Conservation (phyloP, 1,284 basidiomycete species). For the Leccinum solheimii region DNA sequence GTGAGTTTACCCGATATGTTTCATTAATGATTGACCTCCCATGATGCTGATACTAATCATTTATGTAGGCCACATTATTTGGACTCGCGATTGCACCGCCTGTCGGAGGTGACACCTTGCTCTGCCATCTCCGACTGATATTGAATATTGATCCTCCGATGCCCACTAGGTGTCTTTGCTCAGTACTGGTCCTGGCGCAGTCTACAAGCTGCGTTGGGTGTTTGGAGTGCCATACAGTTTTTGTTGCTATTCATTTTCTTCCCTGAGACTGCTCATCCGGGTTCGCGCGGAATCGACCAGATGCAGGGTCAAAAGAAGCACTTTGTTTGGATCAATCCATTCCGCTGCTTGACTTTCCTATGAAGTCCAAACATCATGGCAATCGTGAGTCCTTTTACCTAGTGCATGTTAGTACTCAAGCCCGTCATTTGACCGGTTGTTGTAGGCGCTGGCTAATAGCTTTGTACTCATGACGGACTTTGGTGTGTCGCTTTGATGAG, state of each 20-base stretch:
- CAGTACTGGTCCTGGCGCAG: slow-evolving; percentile 69
- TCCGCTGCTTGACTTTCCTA: slow-evolving; percentile 52
- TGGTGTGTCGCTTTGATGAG: slow-evolving; percentile 33
- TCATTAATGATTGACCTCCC: not conserved
- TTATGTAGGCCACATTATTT: slow-evolving; percentile 41
- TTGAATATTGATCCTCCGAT: slow-evolving; percentile 13
- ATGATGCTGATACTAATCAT: not conserved
- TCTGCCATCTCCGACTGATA: not conserved
- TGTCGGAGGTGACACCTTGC: slow-evolving; percentile 38
- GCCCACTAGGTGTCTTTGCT: slow-evolving; percentile 41
- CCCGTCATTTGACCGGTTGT: not conserved
- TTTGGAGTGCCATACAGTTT: slow-evolving; percentile 46
- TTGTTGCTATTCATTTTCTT: slow-evolving; percentile 51
- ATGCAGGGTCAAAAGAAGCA: slow-evolving; percentile 36
- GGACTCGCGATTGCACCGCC: slow-evolving; percentile 48
- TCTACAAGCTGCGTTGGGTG: slow-evolving; percentile 57
- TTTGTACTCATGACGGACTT: slow-evolving; percentile 47
- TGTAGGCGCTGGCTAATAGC: slow-evolving; percentile 43
- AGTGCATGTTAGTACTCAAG: not conserved
- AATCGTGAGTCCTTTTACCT: slow-evolving; percentile 43
- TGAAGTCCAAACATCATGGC: slow-evolving; percentile 58
- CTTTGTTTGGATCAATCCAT: slow-evolving; percentile 61
- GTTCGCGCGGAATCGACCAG: slow-evolving; percentile 47
- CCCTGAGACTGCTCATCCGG: slow-evolving; percentile 70
- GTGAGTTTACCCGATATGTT: slow-evolving; percentile 28